phyloP scores from a whole-genome alignment of 768 basidiomycete genomes.

The Pleurotus ostreatus region DNA sequence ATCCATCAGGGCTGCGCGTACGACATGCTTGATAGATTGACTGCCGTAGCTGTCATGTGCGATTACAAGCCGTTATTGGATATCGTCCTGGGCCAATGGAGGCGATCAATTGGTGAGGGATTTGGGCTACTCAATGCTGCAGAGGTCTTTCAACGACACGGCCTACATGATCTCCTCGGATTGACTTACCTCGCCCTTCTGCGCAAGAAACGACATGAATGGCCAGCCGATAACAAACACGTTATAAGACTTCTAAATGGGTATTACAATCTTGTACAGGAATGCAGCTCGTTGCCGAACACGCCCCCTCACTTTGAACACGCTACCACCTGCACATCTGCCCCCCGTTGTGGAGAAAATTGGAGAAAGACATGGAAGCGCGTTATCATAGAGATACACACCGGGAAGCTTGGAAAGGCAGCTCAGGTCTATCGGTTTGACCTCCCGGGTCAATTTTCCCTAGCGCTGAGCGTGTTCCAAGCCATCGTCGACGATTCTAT shows the following conservation, averaged over 20 bases:
- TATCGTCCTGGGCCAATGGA: conserved; percentile 40
- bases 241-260: conserved; percentile 50
- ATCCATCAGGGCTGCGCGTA: background rate
- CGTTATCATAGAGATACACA: conserved; percentile 31
- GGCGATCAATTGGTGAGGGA: conserved; percentile 39
- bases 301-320: conserved; percentile 41
- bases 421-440: conserved; percentile 22
- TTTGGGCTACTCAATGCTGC: conserved; percentile 42
- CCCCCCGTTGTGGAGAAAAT: conserved; percentile 38
- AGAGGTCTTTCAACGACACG: conserved; percentile 42
- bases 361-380: conserved; percentile 44
- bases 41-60: conserved; percentile 49
- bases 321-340: conserved; percentile 33
- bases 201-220: conserved; percentile 43
- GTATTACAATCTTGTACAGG: conserved; percentile 42
- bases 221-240: conserved; percentile 46
- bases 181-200: conserved; percentile 51
- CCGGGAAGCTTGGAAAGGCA: conserved; percentile 1
- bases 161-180: conserved; percentile 41
- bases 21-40: conserved; percentile 21
- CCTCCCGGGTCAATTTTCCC: conserved; percentile 39
- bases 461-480: conserved; percentile 44
- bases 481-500: conserved; percentile 41
- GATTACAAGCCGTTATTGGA: conserved; percentile 41
- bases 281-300: conserved; percentile 39